Evolutionary conservation across 2,329 filamentous ascomycete genomes (phyloP), one percentile per base, ranked within the genome.

Genomic region (Penicillium glabrum): DNA sequence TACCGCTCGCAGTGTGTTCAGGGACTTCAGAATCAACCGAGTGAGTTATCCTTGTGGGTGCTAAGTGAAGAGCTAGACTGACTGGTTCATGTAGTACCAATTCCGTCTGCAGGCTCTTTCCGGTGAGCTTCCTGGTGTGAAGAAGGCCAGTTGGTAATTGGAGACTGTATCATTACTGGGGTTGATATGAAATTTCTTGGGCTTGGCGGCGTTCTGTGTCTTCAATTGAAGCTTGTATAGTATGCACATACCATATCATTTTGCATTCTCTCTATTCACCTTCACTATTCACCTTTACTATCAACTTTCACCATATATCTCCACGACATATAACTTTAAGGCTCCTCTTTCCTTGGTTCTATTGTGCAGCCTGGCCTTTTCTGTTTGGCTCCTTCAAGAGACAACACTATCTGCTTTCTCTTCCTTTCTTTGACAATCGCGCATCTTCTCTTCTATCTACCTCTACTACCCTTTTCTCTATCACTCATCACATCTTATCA

Each of bases 71-170:
- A 44, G 72, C 59, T 56, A 24, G 55, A 48, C 53, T 33, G n/a
- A 46, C 43, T 58, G 53, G 52, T 53, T 45, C 46, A 21, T 65
- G 24, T 69, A 98, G 93, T 99, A 84, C 76, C 91, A 93, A 80
- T 99, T 99, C 80, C 86, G 95, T 74, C 81, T 95, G 78, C 88
- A 96, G 75, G 95, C 95, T 19, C 79, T 97, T 61, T 88, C 84
- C 31, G 95, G 95, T 50, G 86, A 91, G 60, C 74, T 99, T 52
- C 93, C 95, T 0, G 95, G 95, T 68, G 95, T 99, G 54, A 91
- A 88, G 83, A 96, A 96, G 82, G 95, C 95, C 49, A 96, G 90
- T 77, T 99, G 95, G 95, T 99, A 90, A 67, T 56, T 39, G 29
- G 33, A 10, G 41, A 39, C 3, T 37, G 44, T 46, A 35, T 27